Percentiles rank a stretch among this genome's conserved stretches.
Conservation (phyloP, 2,329 filamentous ascomycete genomes). For the Sodiomyces alkalinus region DNA sequence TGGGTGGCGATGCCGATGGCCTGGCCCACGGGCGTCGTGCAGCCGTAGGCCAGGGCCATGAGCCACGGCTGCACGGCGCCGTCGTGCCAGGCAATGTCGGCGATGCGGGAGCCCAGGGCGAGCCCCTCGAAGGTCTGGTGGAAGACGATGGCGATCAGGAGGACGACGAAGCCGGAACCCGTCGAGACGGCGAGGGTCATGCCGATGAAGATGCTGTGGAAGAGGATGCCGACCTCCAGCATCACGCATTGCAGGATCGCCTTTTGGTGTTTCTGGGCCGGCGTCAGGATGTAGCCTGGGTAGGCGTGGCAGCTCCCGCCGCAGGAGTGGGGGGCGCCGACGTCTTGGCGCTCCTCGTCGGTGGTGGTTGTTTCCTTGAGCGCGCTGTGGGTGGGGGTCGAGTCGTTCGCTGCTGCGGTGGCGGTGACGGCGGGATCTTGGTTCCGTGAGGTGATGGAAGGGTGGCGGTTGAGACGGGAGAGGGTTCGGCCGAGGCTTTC, state of each 20-base stretch:
- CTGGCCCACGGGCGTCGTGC: constrained; percentile 56
- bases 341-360: neutral
- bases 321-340: neutral
- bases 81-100: constrained; percentile 30
- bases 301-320: neutral
- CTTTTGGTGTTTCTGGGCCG: constrained; percentile 44
- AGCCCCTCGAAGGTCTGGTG: constrained; percentile 48
- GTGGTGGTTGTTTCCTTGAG: constrained; percentile 6
- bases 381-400: constrained; percentile 13
- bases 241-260: constrained; percentile 63
- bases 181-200: constrained; percentile 71
- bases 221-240: constrained; percentile 65
- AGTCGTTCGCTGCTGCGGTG: constrained; percentile 1
- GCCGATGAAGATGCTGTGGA: constrained; percentile 69
- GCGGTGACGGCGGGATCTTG: neutral
- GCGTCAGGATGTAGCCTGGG: constrained; percentile 14
- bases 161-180: constrained; percentile 61
- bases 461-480: constrained; percentile 2
- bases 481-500: constrained; percentile 4
- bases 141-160: constrained; percentile 64
- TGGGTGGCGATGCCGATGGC: constrained; percentile 57
- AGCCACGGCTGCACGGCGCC: constrained; percentile 34
- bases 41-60: constrained; percentile 42
- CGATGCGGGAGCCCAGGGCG: constrained; percentile 49
- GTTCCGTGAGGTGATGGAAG: constrained; percentile 1